Base-by-base conservation (phyloP, 148 eudicot genomes). In the Cornus kousa region DNA sequence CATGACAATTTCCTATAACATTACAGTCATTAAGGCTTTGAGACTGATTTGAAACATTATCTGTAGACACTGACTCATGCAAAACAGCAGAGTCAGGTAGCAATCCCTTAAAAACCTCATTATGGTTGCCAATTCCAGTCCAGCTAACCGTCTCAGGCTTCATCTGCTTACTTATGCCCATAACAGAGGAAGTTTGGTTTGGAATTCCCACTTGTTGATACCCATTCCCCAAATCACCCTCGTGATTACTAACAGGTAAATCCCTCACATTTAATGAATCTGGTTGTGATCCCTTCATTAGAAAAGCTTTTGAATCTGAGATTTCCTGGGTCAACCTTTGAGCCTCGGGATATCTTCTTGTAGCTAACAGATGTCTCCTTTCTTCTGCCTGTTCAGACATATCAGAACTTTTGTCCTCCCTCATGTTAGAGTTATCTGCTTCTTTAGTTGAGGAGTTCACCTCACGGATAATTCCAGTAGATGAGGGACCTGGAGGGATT, bases 81-180 rank as follows among this genome's bases (percentile, higher is more conserved):
- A 75, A 82, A 78, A 68, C 74, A 65, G 73, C 75, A 53, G 82
- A 80, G 62, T 87, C 70, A 67, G 87, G 82, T 68, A 80, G 73
- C 31, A 87, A 81, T 68, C 74, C 80, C 71, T 82, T 85, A 32
- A 85, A 79, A 78, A 77, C 69, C 71, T 87, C 89, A 74, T 74
- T 83, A 59, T 79, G 78, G 78, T 72, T 80, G 68, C 84, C 88
- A 82, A 59, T 72, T 78, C 89, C 89, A 68, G 83, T 68, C 87
- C 89, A 81, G 65, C 87, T 75, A 76, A 74, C 76, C 82, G 82
- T 76, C 72, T 93, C 98, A 78, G 87, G 85, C 82, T 72, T 91
- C 82, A 82, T 76, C 82, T 82, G 87, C 86, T 80, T 87, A 82
- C 70, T 79, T 79, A 78, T 19, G 70, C 88, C 87, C 85, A 82